Evolutionary conservation across 176 grass and related monocot species (phyloP), one percentile per base, ranked within the genome.

Genomic region (Ensete glaucum): DNA sequence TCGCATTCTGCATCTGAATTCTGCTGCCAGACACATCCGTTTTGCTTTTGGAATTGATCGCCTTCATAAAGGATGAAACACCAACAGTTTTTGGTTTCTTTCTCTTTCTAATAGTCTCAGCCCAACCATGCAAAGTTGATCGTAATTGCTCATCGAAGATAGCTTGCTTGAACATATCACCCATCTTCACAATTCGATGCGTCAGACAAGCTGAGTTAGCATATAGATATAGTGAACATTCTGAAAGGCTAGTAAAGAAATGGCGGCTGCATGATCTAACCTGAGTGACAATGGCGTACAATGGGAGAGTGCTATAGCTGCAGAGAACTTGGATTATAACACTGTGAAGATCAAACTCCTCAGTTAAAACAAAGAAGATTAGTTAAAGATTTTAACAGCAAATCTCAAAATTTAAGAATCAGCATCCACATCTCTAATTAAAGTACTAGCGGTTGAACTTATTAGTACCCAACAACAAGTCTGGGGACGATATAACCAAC

Each of bases 251-350:
- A 8, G 16, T 0, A 8, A 70, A 69, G 17, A 50, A 70, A 70
- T 70, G 67, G 34, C 17, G 67, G 34, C 17, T 50, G 15, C 15
- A 50, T 50, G 17, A 20, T 20, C 11, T 48, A 11, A 93, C 94
- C 54, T 89, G 88, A 3, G 90, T 93, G 20, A 93, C 90, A 69
- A 91, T 84, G 73, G 84, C 80, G 49, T 89, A 93, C 52, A 97
- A 67, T 9, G 94, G 94, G 49, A 93, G 73, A 53, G 94, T 97
- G 80, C 87, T 83, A 19, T 97, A 93, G 80, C 94, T 91, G 90
- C 90, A 97, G 34, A 93, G 20, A 19, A 93, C 90, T 78, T 91
- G 56, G 54, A 93, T 88, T 14, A 85, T 22, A 29, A 87, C 57
- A 48, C 90, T 97, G 88, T 50, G 53, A 67, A 75, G 26, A 69